Conservation (phyloP, 2,329 filamentous ascomycete genomes). For the Pseudocercospora crystallina region DNA sequence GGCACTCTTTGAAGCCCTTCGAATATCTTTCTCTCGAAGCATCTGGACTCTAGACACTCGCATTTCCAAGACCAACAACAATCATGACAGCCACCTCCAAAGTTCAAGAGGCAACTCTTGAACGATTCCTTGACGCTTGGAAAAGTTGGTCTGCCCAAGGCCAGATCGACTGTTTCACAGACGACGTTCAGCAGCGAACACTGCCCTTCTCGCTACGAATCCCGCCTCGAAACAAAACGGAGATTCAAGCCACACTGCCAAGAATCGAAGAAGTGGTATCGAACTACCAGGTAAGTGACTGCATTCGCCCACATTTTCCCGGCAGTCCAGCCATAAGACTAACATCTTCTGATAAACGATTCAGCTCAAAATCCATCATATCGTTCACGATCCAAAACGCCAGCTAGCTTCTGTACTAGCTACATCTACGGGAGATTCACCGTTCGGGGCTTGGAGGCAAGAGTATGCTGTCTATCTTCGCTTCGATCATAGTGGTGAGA, state of each 20-base stretch:
- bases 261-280: background rate
- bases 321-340: background rate
- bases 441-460: slow-evolving; percentile 7
- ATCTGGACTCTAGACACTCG: no score
- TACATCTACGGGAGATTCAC: background rate
- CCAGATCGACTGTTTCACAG: background rate
- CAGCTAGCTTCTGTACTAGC: background rate
- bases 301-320: background rate
- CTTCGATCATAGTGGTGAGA: background rate
- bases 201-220: background rate
- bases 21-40: no score
- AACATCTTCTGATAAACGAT: no score
- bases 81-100: background rate
- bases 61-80: no score
- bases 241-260: background rate
- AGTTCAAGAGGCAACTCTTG: background rate
- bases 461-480: background rate
- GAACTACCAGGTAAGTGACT: background rate
- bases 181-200: background rate
- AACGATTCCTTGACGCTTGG: background rate
- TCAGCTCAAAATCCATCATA: background rate
- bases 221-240: background rate
- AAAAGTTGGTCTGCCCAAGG: background rate
- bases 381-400: background rate
- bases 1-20: no score